Evolutionary conservation across 2,329 filamentous ascomycete species (phyloP).

Genomic region (Claviceps spartinae): DNA sequence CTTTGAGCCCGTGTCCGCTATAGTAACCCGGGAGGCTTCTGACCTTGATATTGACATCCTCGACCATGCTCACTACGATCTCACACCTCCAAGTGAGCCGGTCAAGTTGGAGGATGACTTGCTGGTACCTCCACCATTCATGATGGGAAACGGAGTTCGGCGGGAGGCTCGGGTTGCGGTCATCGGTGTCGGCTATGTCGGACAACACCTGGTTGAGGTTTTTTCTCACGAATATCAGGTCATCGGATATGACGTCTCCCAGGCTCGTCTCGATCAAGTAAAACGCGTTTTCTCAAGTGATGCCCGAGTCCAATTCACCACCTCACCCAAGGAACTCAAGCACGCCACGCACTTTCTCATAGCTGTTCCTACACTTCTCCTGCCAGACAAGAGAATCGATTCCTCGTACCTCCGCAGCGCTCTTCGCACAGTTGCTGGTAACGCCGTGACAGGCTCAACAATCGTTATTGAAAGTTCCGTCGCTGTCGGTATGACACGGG

Average conservation of each 20-base stretch:
- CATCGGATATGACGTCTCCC: slow-evolving; percentile 35
- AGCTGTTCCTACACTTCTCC: slow-evolving; percentile 37
- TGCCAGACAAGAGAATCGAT: slow-evolving; percentile 32
- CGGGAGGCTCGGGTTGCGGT: slow-evolving; percentile 28
- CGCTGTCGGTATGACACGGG: slow-evolving; percentile 39
- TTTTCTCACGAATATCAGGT: slow-evolving; percentile 28
- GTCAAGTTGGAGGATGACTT: slow-evolving; percentile 13
- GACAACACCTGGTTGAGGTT: slow-evolving; percentile 30
- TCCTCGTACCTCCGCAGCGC: slow-evolving; percentile 32
- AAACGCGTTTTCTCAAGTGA: slow-evolving; percentile 14
- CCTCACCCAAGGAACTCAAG: slow-evolving; percentile 22
- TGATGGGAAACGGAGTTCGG: slow-evolving; percentile 4
- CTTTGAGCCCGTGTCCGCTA: neutral
- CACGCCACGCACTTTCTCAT: slow-evolving; percentile 38
- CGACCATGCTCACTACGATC: slow-evolving; percentile 17
- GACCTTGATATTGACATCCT: slow-evolving; percentile 6
- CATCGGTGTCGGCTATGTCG: slow-evolving; percentile 40
- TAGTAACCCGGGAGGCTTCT: neutral
- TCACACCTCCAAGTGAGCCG: slow-evolving; percentile 20
- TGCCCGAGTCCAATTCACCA: slow-evolving; percentile 24
- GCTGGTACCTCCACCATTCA: neutral
- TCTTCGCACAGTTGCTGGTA: slow-evolving; percentile 24
- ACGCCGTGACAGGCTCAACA: slow-evolving; percentile 30
- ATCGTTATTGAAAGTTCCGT: slow-evolving; percentile 42
- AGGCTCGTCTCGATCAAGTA: slow-evolving; percentile 23